Percentiles rank a stretch among this genome's conserved stretches.
Conservation (phyloP, 179 eudicot genomes). For the Vitellaria paradoxa region DNA sequence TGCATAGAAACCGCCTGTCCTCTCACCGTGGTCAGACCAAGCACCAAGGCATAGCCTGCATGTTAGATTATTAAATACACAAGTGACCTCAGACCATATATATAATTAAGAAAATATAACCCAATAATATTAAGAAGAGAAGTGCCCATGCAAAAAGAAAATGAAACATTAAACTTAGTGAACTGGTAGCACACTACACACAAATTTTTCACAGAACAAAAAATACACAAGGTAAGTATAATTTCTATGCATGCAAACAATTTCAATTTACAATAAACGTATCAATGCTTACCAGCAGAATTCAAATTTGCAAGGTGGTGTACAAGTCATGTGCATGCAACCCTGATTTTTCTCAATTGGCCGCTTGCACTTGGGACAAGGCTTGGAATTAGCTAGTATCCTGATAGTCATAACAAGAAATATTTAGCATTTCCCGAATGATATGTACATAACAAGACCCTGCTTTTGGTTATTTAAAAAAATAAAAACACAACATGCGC, state of each 20-base stretch:
- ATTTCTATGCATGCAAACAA: no score
- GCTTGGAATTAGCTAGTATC: conserved; percentile 91
- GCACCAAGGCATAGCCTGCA: conserved; percentile 82
- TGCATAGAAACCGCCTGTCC: conserved; percentile 73
- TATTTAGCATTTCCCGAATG: not conserved
- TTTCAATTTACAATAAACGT: not conserved
- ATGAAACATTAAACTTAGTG: not conserved
- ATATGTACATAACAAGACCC: no score
- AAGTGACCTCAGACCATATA: no score
- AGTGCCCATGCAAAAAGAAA: not conserved
- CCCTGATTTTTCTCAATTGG: conserved; percentile 70
- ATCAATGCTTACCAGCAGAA: conserved; percentile 76
- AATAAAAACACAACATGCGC: no score
- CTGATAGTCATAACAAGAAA: conserved; percentile 27
- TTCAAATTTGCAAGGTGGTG: conserved; percentile 86
- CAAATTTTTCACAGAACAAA: not conserved
- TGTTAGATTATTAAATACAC: not conserved
- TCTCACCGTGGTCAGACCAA: conserved; percentile 84
- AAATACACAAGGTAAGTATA: not conserved
- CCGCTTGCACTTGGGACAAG: conserved; percentile 65
- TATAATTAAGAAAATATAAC: not conserved
- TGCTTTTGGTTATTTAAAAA: no score
- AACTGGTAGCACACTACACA: not conserved
- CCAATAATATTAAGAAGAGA: not conserved
- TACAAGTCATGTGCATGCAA: conserved; percentile 97